Percentiles rank a stretch among this genome's conserved stretches.
These are phyloP conservation scores for Cucurbita moschata DNA, from an alignment of 306 rosid species.

Conservation along the genomic window DNA sequence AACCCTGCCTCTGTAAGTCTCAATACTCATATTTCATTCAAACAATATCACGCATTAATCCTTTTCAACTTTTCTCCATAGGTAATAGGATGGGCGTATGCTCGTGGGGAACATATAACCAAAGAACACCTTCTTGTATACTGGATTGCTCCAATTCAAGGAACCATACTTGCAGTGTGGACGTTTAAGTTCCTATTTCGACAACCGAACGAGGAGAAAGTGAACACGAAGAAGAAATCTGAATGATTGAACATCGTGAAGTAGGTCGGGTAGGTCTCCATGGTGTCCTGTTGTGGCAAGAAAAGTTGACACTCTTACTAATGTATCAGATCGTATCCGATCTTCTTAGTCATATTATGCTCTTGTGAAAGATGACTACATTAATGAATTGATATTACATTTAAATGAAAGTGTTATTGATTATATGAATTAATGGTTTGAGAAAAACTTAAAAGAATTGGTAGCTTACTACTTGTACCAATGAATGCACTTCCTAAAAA, in stretches of 20 bases:
- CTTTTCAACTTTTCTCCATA: constrained; percentile 6
- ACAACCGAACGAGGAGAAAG: constrained; percentile 28
- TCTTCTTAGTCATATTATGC: too few relatives aligned
- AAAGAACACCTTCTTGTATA: constrained; percentile 79
- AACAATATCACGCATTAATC: neutral
- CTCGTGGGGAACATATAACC: constrained; percentile 71
- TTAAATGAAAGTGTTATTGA: too few relatives aligned
- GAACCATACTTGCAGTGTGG: constrained; percentile 70
- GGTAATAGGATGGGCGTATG: constrained; percentile 98
- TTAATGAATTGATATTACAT: too few relatives aligned
- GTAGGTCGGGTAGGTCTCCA: neutral
- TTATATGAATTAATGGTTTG: too few relatives aligned
- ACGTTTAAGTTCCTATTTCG: constrained; percentile 37
- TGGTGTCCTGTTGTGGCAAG: too few relatives aligned
- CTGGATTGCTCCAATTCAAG: constrained; percentile 92
- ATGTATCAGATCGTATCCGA: too few relatives aligned
- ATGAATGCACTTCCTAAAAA: too few relatives aligned
- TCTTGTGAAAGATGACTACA: too few relatives aligned
- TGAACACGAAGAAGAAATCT: constrained; percentile 40
- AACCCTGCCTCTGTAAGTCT: constrained; percentile 81
- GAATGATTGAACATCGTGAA: constrained; percentile 26
- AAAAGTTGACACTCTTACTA: too few relatives aligned
- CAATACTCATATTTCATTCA: neutral
- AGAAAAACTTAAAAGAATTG: too few relatives aligned
- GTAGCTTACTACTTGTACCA: too few relatives aligned